Base-by-base conservation (phyloP, 2,329 filamentous ascomycete genomes). In the Raffaelea ambrosiae region DNA sequence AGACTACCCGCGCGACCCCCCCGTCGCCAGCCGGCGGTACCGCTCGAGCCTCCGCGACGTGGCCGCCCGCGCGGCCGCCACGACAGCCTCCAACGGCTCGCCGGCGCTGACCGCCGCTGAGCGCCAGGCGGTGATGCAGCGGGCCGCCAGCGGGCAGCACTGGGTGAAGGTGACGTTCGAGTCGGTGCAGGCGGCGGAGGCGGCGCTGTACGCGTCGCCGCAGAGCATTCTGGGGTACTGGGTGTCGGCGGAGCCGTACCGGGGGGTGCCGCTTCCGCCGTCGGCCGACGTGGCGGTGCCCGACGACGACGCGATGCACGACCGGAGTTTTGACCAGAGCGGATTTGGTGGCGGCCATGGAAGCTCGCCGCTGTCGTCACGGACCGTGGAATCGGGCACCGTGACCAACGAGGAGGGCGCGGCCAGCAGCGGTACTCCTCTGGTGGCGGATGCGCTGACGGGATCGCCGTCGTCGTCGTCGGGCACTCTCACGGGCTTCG, bases 141-240 rank as follows among this genome's bases (percentile, higher is more conserved):
- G 76, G 52, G 89, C 88, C 53, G 84, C 84, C 41, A 86, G 88
- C 44, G 91, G 91, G 40, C 78, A 86, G 56, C 87, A 95, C 70
- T 97, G 91, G 91, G 88, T 96, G 58, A 89, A 89, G 63, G 73
- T 90, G 48, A 90, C 86, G 1, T 90, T 88, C 58, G 86, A 88
- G 65, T 86, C 81, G 39, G 73, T 76, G 43, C 77, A 84, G 55
- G 82, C 84, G 2, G 86, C 84, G 19, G 83, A 86, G 50, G 72
- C 79, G 11, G 86, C 86, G 20, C 67, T 83, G 39, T 84, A 77
- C 59, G 76, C 78, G 47, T 88, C 84, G 45, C 86, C 86, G 0
- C 83, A 88, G 64, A 75, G 74, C 50, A 79, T 90, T 51, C 71
- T 86, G 48, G 85, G 85, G 11, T 74, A 85, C 59, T 63, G 84